Percentiles rank a stretch among this genome's conserved stretches.
phyloP scores from a whole-genome alignment of 768 basidiomycete species.

The Tylopilus rubrobrunneus region DNA sequence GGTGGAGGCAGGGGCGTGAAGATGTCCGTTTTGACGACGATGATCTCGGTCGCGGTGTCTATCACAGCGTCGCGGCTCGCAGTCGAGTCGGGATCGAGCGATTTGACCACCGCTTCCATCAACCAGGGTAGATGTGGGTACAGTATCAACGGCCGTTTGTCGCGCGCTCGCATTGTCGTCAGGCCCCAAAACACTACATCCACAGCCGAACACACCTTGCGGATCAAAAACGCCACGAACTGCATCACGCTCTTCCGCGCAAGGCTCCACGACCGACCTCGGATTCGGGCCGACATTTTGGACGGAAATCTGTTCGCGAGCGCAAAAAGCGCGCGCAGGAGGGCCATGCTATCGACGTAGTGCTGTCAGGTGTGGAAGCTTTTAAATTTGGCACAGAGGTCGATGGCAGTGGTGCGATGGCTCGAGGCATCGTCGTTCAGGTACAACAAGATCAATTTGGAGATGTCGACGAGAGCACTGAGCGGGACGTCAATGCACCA shows the following conservation, averaged over 20 bases:
- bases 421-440: slow-evolving; percentile 68
- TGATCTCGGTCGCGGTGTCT: slow-evolving; percentile 89
- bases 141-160: slow-evolving; percentile 84
- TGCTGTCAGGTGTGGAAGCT: slow-evolving; percentile 96
- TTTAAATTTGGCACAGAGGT: slow-evolving; percentile 83
- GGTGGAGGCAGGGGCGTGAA: not conserved
- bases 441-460: slow-evolving; percentile 76
- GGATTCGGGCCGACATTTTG: slow-evolving; percentile 78
- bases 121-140: slow-evolving; percentile 80
- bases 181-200: no score
- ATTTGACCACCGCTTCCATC: slow-evolving; percentile 95
- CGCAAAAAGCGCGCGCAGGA: slow-evolving; percentile 78
- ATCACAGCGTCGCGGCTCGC: slow-evolving; percentile 77
- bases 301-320: slow-evolving; percentile 63
- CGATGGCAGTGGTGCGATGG: slow-evolving; percentile 74
- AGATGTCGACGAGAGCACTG: slow-evolving; percentile 79
- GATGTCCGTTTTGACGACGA: slow-evolving; percentile 88
- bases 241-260: slow-evolving; percentile 91
- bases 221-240: slow-evolving; percentile 87
- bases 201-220: slow-evolving; percentile 53
- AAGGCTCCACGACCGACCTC: slow-evolving; percentile 65
- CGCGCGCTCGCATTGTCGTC: no score
- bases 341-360: slow-evolving; percentile 85
- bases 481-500: not conserved
- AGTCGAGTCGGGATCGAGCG: slow-evolving; percentile 85